These are phyloP conservation scores for Bacterosira constricta DNA, from an alignment of 108 stramenopile species.

Conservation along the genomic window DNA sequence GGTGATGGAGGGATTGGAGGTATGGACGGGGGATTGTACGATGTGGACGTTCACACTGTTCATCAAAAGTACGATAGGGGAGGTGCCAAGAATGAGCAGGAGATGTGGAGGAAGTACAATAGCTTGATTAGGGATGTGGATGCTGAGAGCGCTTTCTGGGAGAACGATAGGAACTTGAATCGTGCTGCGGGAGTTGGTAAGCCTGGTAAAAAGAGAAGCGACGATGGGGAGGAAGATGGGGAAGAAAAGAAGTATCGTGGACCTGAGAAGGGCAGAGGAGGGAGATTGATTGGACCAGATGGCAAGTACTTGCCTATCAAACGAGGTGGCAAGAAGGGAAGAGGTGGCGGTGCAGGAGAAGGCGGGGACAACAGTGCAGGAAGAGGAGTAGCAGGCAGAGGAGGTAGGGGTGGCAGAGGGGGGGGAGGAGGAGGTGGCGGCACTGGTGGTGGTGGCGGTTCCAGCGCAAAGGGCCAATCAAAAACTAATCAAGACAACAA, in stretches of 20 bases:
- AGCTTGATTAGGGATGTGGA: constrained; percentile 57
- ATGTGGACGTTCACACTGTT: constrained; percentile 68
- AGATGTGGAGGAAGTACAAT: constrained; percentile 70
- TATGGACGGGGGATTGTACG: constrained; percentile 53
- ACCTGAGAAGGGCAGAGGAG: constrained; percentile 87
- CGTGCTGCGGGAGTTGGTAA: constrained; percentile 11
- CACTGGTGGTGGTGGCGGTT: constrained; percentile 9
- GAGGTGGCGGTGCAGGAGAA: neutral
- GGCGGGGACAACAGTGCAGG: neutral
- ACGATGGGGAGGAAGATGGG: constrained; percentile 24
- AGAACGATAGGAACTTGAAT: constrained; percentile 39
- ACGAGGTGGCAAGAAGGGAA: constrained; percentile 47
- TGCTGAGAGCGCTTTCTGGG: constrained; percentile 77
- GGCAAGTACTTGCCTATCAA: constrained; percentile 71
- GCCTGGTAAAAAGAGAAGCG: constrained; percentile 8
- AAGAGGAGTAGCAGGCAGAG: constrained; percentile 4
- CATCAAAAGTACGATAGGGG: constrained; percentile 50
- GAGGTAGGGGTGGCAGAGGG: constrained; percentile 5
- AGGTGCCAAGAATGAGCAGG: constrained; percentile 39
- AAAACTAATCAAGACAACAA: too few species aligned
- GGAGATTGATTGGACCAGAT: constrained; percentile 76
- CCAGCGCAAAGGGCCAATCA: neutral
- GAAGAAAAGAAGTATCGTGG: constrained; percentile 66
- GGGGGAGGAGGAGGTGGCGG: constrained; percentile 16
- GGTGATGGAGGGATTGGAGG: constrained; percentile 61